Conservation (phyloP, 805 yeast genomes). For the Myxozyma neotropica region DNA sequence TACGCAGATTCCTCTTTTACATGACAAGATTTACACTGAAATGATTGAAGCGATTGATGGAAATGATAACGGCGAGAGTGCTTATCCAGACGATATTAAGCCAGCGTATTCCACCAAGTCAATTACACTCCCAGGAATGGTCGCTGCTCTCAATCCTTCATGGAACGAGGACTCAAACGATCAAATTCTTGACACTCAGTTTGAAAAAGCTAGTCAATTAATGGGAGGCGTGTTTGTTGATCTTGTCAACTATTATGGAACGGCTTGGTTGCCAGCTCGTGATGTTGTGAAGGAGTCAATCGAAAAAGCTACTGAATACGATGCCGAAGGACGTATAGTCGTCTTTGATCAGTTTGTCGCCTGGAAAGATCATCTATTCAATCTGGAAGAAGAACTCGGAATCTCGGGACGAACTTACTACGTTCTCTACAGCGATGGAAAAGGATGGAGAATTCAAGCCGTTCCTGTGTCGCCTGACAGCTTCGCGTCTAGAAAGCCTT, state of each 20-base stretch:
- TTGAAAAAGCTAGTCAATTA: constrained; percentile 68
- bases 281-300: constrained; percentile 73
- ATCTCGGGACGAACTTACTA: constrained; percentile 55
- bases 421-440: constrained; percentile 75
- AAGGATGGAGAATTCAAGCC: constrained; percentile 83
- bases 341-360: constrained; percentile 79
- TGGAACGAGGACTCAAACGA: constrained; percentile 76
- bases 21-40: constrained; percentile 76
- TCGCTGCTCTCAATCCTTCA: constrained; percentile 78
- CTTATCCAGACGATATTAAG: constrained; percentile 59
- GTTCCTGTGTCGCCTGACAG: constrained; percentile 80
- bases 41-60: constrained; percentile 94
- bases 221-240: constrained; percentile 82
- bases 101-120: constrained; percentile 72
- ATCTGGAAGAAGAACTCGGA: constrained; percentile 59
- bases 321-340: constrained; percentile 71
- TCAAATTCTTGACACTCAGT: constrained; percentile 61
- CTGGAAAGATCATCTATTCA: constrained; percentile 91
- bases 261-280: constrained; percentile 91
- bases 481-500: constrained; percentile 80
- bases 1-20: constrained; percentile 62
- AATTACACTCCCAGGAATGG: constrained; percentile 75
- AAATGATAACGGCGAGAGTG: constrained; percentile 88
- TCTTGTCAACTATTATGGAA: constrained; percentile 69
- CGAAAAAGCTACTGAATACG: constrained; percentile 58